phyloP scores from a whole-genome alignment of 108 stramenopile genomes.

The Pelagomonas calceolata region DNA sequence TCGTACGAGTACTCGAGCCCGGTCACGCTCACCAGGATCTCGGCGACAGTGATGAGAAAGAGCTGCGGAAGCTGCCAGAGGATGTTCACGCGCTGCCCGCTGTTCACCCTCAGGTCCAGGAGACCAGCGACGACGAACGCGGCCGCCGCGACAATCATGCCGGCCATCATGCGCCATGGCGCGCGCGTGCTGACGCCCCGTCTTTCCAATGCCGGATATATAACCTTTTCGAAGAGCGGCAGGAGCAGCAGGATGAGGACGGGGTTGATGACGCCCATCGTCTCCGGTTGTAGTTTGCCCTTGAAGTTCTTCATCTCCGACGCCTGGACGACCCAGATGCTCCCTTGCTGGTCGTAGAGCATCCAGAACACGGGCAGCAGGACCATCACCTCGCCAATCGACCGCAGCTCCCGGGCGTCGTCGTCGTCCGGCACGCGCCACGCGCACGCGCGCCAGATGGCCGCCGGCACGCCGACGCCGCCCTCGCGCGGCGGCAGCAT shows the following conservation, averaged over 20 bases:
- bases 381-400: slow-evolving; percentile 16
- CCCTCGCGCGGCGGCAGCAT: background rate
- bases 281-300: slow-evolving; percentile 48
- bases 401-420: background rate
- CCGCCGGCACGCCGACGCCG: background rate
- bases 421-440: no score
- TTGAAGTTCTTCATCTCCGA: slow-evolving; percentile 24
- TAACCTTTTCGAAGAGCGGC: slow-evolving; percentile 42
- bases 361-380: slow-evolving; percentile 53
- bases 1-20: slow-evolving; percentile 50
- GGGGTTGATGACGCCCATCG: slow-evolving; percentile 47
- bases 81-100: slow-evolving; percentile 23
- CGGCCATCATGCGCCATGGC: slow-evolving; percentile 44
- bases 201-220: slow-evolving; percentile 47
- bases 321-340: slow-evolving; percentile 56
- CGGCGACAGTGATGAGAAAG: slow-evolving; percentile 44
- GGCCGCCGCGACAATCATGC: slow-evolving; percentile 45
- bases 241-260: slow-evolving; percentile 48
- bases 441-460: background rate
- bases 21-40: slow-evolving; percentile 49
- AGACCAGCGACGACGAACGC: slow-evolving; percentile 39
- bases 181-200: slow-evolving; percentile 24
- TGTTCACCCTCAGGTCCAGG: slow-evolving; percentile 38
- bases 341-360: slow-evolving; percentile 59
- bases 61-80: slow-evolving; percentile 58